Evolutionary conservation across 2,329 filamentous ascomycete species (phyloP).

Genomic region (Nothophaeocryptopus gaeumannii): DNA sequence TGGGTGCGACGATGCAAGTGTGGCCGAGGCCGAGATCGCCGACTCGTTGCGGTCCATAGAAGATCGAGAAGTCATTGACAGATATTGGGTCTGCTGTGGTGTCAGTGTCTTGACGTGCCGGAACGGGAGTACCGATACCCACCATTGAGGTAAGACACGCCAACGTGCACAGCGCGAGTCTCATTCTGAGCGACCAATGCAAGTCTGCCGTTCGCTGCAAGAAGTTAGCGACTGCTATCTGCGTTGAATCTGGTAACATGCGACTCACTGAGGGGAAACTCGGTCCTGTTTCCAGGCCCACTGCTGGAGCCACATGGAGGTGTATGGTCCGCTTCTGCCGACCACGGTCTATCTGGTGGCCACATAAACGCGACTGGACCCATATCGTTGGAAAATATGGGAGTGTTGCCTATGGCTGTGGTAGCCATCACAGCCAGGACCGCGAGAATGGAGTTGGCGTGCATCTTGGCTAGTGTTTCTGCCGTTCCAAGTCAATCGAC

Average conservation of each 20-base stretch:
- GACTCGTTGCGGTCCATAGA: conserved; percentile 35
- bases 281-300: conserved; percentile 50
- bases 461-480: no score
- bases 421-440: no score
- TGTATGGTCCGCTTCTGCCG: conserved; percentile 53
- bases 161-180: conserved; percentile 54
- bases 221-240: neutral
- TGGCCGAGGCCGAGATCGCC: conserved; percentile 44
- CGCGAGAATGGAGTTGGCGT: no score
- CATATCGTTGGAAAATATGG: conserved; percentile 2
- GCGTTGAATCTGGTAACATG: neutral
- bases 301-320: conserved; percentile 57
- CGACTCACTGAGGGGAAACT: conserved; percentile 54
- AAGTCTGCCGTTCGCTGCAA: conserved; percentile 53
- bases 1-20: conserved; percentile 45
- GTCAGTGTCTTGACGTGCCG: neutral
- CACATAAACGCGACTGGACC: conserved; percentile 48
- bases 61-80: conserved; percentile 41
- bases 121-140: conserved; percentile 15
- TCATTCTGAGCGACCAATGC: conserved; percentile 58
- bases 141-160: conserved; percentile 55
- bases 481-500: no score
- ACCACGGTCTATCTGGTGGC: conserved; percentile 58
- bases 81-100: conserved; percentile 37
- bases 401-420: no score